Conservation (phyloP, 2,329 filamentous ascomycete genomes). For the Myriosclerotinia duriaeana region DNA sequence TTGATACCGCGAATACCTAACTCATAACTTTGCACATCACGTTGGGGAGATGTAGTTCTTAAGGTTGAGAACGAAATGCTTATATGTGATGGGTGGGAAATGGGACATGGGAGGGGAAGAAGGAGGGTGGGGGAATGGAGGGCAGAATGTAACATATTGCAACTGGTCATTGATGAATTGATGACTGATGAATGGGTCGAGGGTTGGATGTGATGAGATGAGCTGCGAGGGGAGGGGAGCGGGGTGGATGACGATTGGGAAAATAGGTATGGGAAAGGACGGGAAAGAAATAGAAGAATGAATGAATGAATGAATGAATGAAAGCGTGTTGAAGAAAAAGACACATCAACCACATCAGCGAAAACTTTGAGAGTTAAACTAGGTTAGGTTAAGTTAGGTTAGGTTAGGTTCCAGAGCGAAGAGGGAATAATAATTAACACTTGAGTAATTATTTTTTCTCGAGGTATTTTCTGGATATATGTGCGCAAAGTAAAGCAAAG, state of each 20-base stretch:
- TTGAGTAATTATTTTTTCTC: background rate
- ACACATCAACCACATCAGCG: background rate
- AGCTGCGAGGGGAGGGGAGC: too few species aligned
- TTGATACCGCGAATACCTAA: slow-evolving; percentile 16
- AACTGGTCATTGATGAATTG: slow-evolving; percentile 2
- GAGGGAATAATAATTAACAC: background rate
- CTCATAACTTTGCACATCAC: slow-evolving; percentile 14
- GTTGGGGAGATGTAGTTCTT: slow-evolving; percentile 3
- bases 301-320: background rate
- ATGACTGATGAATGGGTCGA: slow-evolving; percentile 2
- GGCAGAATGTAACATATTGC: slow-evolving; percentile 15
- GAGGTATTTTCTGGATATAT: background rate
- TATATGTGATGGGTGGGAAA: background rate
- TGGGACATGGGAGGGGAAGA: background rate
- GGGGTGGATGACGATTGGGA: background rate
- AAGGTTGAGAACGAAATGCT: background rate
- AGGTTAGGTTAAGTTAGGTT: background rate
- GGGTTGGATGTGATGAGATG: slow-evolving; percentile 7
- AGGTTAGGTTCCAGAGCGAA: background rate
- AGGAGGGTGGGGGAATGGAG: background rate
- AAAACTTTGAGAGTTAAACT: background rate
- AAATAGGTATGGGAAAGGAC: background rate
- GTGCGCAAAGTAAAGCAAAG: too few species aligned
- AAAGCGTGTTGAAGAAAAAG: too few species aligned
- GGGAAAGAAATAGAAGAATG: slow-evolving; percentile 7